Conservation (phyloP, 228 moss, liverwort and hornwort genomes). For the Sphagnum fallax region DNA sequence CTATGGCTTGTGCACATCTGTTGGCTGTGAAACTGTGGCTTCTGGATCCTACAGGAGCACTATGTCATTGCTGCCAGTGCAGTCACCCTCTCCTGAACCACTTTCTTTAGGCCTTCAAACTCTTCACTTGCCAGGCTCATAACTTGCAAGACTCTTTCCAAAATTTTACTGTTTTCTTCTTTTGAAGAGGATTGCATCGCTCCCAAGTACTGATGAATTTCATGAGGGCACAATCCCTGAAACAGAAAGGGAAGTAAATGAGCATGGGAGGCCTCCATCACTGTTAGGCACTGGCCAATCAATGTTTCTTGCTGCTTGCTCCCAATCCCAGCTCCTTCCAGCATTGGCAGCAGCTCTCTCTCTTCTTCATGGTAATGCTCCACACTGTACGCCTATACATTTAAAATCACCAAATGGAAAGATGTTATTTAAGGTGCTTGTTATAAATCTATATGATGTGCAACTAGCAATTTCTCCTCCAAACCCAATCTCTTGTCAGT, state of each 20-base stretch:
- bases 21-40: too few species aligned
- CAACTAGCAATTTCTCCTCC: not conserved
- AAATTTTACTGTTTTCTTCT: slow-evolving; percentile 46
- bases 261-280: slow-evolving; percentile 87
- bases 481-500: not conserved
- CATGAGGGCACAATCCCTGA: slow-evolving; percentile 66
- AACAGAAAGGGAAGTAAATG: slow-evolving; percentile 71
- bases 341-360: slow-evolving; percentile 65
- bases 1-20: too few species aligned
- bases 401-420: not conserved
- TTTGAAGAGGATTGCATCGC: slow-evolving; percentile 64
- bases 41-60: slow-evolving; percentile 15
- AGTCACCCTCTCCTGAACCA: slow-evolving; percentile 62
- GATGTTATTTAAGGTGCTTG: not conserved
- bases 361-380: slow-evolving; percentile 92
- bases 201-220: slow-evolving; percentile 76
- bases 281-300: slow-evolving; percentile 65
- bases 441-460: too few species aligned
- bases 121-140: slow-evolving; percentile 73
- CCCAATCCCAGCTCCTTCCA: slow-evolving; percentile 68
- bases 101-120: slow-evolving; percentile 64
- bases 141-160: slow-evolving; percentile 60
- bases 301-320: slow-evolving; percentile 58
- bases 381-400: slow-evolving; percentile 56
- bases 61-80: slow-evolving; percentile 39